Percentiles rank a stretch among this genome's conserved stretches.
These are phyloP conservation scores for Ustilago loliicola DNA, from an alignment of 1,284 basidiomycete species.

Conservation along the genomic window DNA sequence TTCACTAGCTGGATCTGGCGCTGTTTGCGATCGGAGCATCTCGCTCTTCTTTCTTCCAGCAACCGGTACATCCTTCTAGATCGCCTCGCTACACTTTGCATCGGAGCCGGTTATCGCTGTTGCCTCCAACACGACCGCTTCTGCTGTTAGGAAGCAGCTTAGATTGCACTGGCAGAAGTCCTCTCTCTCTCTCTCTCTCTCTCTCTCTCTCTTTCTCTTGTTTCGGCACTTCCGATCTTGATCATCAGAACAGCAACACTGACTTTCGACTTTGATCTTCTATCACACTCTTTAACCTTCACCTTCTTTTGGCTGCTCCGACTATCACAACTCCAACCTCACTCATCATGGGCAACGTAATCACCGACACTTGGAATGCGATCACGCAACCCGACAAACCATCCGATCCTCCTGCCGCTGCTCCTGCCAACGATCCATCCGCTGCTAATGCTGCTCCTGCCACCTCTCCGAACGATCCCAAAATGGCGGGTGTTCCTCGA, in stretches of 20 bases:
- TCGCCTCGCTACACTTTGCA: not conserved
- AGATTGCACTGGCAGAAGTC: no score
- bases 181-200: not conserved
- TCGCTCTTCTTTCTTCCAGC: no score
- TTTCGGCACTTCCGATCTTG: not conserved
- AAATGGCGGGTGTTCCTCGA: slow-evolving; percentile 25
- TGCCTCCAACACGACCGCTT: not conserved
- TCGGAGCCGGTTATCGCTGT: no score
- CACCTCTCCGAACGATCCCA: not conserved
- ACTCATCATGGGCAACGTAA: not conserved
- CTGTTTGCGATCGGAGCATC: not conserved
- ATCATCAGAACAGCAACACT: slow-evolving; percentile 1
- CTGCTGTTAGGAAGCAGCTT: not conserved
- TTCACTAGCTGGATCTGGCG: not conserved
- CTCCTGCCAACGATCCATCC: not conserved
- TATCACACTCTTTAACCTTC: not conserved
- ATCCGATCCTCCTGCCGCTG: not conserved
- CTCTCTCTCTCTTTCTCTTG: not conserved
- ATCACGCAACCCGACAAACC: slow-evolving; percentile 6
- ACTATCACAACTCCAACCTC: not conserved
- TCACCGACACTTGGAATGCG: slow-evolving; percentile 3
- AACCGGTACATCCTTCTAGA: not conserved
- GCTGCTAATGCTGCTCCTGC: slow-evolving; percentile 4
- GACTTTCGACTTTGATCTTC: not conserved
- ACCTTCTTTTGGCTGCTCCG: slow-evolving; percentile 1